phyloP scores from a whole-genome alignment of 306 rosid species.

The Crataegus laevigata region DNA sequence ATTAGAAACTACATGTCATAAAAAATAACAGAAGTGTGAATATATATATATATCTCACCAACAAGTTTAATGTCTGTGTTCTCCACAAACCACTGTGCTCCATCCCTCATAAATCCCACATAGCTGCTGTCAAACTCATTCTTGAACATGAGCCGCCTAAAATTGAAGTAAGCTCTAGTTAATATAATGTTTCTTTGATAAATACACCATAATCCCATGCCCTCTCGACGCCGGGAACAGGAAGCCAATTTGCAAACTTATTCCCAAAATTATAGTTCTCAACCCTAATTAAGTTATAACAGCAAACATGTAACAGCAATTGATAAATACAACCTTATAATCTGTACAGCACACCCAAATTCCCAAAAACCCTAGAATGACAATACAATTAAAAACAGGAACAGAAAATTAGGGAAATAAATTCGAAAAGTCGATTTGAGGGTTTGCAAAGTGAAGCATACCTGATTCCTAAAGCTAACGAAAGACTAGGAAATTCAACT shows the following conservation, averaged over 20 bases:
- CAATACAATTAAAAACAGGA: background rate
- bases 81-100: constrained; percentile 85
- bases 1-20: background rate
- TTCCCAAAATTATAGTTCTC: background rate
- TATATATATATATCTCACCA: constrained; percentile 33
- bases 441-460: background rate
- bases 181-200: background rate
- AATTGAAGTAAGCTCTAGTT: constrained; percentile 22
- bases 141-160: constrained; percentile 74
- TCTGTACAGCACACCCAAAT: background rate
- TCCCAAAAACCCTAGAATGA: constrained; percentile 13
- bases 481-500: constrained; percentile 68
- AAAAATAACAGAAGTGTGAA: background rate
- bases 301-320: constrained; percentile 1
- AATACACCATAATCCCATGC: no score
- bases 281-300: constrained; percentile 22
- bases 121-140: constrained; percentile 64
- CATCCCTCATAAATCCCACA: constrained; percentile 69
- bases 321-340: constrained; percentile 2
- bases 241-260: background rate
- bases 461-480: constrained; percentile 97
- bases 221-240: no score
- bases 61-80: constrained; percentile 88
- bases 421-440: background rate
- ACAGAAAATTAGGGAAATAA: background rate